phyloP scores from a whole-genome alignment of 176 grass and related monocot species.

The Bromus sterilis region DNA sequence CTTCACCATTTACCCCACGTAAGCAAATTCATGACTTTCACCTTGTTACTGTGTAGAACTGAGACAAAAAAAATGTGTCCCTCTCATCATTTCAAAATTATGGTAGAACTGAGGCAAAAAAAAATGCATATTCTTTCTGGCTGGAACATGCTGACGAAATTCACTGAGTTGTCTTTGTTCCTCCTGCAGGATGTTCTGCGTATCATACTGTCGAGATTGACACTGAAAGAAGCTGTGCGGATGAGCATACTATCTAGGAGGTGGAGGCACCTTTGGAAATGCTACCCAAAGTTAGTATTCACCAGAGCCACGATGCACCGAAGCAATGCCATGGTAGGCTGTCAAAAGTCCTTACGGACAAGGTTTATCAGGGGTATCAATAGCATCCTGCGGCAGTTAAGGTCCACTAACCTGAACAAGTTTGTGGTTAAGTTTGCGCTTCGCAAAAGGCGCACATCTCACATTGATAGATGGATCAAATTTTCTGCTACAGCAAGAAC shows the following conservation, averaged over 20 bases:
- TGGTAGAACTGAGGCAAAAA: not conserved
- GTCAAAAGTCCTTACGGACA: not conserved
- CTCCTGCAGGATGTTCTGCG: not conserved
- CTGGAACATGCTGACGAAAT: not conserved
- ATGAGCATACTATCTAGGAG: not conserved
- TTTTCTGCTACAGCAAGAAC: not conserved
- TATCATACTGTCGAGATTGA: not conserved
- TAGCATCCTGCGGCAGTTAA: not conserved
- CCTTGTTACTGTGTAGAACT: no score
- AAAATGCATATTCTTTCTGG: not conserved
- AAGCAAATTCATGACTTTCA: not conserved
- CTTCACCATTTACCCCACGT: not conserved
- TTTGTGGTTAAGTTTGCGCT: not conserved
- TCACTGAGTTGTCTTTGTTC: not conserved
- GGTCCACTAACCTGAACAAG: not conserved
- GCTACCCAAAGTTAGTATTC: not conserved
- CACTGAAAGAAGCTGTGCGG: not conserved
- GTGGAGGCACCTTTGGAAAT: not conserved
- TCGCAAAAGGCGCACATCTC: not conserved
- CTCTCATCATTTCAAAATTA: no score
- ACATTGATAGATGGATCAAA: not conserved
- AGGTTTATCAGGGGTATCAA: not conserved
- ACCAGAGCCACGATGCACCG: not conserved
- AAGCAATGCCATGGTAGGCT: not conserved
- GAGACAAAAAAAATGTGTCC: no score